Evolutionary conservation across 768 basidiomycete genomes (phyloP), one percentile per base, ranked within the genome.

Genomic region (Clathrus columnatus): DNA sequence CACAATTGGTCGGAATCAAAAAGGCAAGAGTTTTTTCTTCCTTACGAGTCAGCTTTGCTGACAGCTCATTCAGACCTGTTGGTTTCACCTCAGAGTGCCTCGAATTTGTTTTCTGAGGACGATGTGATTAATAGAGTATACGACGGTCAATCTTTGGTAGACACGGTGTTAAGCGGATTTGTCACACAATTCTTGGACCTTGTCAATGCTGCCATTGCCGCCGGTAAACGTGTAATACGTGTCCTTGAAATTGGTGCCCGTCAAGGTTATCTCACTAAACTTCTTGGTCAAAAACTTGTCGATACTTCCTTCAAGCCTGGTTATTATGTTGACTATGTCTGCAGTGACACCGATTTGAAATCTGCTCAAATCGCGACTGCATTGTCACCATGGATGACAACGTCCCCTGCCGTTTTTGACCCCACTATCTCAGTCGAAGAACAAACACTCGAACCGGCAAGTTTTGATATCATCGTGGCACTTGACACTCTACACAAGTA

Each of bases 211-310:
- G 60, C 53, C 2, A 30, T 48, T 5, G 7, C 8, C 36, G n/a
- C 58, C n/a, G n/a, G n/a, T n/a, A 50, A 26, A 54, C 73, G 23
- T 68, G 69, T 54, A 62, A 51, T 18, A 52, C 61, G 10, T 45
- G 36, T 24, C 56, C 52, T 28, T 54, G n/a, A n/a, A n/a, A n/a
- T n/a, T n/a, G n/a, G n/a, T n/a, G n/a, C n/a, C n/a, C n/a, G n/a
- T n/a, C n/a, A n/a, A n/a, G n/a, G n/a, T n/a, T n/a, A n/a, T n/a
- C n/a, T n/a, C n/a, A n/a, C n/a, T n/a, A n/a, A n/a, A n/a, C n/a
- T n/a, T 10, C 49, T 61, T n/a, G 60, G 60, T 14, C 28, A 54
- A 54, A 58, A 51, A 18, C 59, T 61, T 20, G 14, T 61, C 14
- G 59, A 61, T 23, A 54, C 59, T n/a, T 27, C 18, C 5, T 16